Conservation (phyloP, 768 basidiomycete species). For the Leccinum obscurum region DNA sequence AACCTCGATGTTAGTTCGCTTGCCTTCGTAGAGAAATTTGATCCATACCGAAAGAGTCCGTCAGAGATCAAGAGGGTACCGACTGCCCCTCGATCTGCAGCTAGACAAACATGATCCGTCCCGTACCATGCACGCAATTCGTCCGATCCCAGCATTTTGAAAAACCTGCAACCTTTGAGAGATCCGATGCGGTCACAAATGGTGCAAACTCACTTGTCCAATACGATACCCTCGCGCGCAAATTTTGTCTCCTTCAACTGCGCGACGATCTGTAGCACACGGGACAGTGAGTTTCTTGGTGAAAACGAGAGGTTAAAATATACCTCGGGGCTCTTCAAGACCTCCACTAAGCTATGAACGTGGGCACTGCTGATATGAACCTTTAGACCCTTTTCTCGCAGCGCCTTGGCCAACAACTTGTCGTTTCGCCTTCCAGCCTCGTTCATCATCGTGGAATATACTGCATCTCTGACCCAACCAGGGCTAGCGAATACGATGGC, state of each 20-base stretch:
- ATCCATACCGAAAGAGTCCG: slow-evolving; percentile 79
- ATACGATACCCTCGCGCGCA: slow-evolving; percentile 85
- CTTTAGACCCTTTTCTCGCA: slow-evolving; percentile 82
- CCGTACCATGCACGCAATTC: slow-evolving; percentile 99
- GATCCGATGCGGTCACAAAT: not conserved
- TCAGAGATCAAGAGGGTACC: slow-evolving; percentile 95
- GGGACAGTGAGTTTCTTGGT: slow-evolving; percentile 1
- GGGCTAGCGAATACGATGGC: slow-evolving; percentile 97
- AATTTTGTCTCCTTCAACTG: slow-evolving; percentile 96
- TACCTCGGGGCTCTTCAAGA: slow-evolving; percentile 93
- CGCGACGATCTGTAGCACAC: slow-evolving; percentile 52
- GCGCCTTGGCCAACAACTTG: slow-evolving; percentile 72
- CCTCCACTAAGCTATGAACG: slow-evolving; percentile 94
- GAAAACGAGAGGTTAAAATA: slow-evolving; percentile 13
- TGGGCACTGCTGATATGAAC: slow-evolving; percentile 93
- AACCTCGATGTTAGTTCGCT: not conserved
- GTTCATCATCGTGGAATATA: slow-evolving; percentile 78
- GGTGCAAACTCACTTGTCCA: slow-evolving; percentile 66
- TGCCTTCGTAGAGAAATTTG: not conserved
- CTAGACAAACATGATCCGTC: slow-evolving; percentile 88
- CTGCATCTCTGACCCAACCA: slow-evolving; percentile 91
- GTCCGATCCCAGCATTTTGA: slow-evolving; percentile 94
- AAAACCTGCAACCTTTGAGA: slow-evolving; percentile 61
- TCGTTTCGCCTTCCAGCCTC: slow-evolving; percentile 83
- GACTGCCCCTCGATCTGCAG: slow-evolving; percentile 90